Evolutionary conservation across 176 grass and related monocot genomes (phyloP).

Genomic region (Elaeis guineensis): DNA sequence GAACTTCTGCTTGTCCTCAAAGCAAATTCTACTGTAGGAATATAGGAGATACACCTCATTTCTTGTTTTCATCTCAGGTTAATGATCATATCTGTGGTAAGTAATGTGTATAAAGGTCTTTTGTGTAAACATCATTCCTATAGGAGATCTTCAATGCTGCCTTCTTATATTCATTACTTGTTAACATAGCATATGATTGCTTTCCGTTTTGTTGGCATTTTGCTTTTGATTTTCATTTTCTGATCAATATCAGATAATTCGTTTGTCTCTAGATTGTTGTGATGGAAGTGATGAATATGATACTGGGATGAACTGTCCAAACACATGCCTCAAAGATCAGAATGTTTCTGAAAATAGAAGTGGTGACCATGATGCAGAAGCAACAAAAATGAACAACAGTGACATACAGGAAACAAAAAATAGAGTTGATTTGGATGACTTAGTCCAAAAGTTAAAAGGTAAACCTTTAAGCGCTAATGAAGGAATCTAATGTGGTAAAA

Average conservation of each 20-base stretch:
- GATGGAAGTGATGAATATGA: conserved; percentile 94
- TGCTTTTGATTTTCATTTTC: conserved; percentile 6
- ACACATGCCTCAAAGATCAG: conserved; percentile 51
- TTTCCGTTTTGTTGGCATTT: no score
- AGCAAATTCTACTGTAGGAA: conserved; percentile 85
- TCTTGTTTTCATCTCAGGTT: conserved; percentile 85
- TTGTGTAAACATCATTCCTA: background rate
- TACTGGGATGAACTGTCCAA: conserved; percentile 54
- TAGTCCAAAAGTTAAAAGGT: conserved; percentile 64
- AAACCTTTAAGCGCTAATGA: background rate
- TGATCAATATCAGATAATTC: conserved; percentile 11
- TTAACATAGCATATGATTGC: background rate
- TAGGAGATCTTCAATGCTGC: background rate
- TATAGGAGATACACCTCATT: conserved; percentile 49
- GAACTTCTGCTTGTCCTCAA: conserved; percentile 91
- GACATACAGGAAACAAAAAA: conserved; percentile 19
- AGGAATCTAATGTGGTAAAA: background rate
- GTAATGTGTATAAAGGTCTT: conserved; percentile 16
- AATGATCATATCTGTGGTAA: conserved; percentile 93
- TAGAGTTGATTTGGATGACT: conserved; percentile 45
- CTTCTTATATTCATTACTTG: background rate
- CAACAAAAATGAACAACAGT: conserved; percentile 13
- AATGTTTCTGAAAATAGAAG: conserved; percentile 25
- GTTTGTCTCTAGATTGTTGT: conserved; percentile 65
- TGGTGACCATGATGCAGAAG: conserved; percentile 7